Evolutionary conservation across 2,329 filamentous ascomycete species (phyloP), one percentile per base, ranked within the genome.

Genomic region (Calonectria pseudoturangicola): DNA sequence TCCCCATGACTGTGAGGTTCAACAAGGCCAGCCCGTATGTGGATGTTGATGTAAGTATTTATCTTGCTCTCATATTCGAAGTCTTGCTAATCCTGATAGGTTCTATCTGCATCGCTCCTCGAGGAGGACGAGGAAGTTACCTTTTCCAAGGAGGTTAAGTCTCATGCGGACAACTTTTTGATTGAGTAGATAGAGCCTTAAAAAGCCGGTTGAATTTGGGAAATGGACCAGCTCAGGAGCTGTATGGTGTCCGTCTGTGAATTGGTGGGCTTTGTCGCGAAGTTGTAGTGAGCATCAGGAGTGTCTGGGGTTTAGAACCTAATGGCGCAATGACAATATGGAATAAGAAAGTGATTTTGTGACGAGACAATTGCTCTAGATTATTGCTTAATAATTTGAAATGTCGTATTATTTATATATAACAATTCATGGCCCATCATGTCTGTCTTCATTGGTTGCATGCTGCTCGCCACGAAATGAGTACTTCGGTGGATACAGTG

Each of bases 1-100:
- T 99, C 92, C 97, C 97, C 1, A 98, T 99, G 96, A 93, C 91
- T 67, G 92, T 98, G 73, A 91, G 92, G 68, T 99, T 99, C 86
- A 93, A 91, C 75, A 98, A 98, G 89, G 90, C 92, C 50, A 91
- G 90, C 71, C 96, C 97, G 33, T 98, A 95, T 84, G 90, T 98
- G 64, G 95, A 98, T 80, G 94, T 99, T 75, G 95, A 98, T 86
- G 96, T 98, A 88, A 93, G 93, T 90, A 74, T 9, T 28, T 27
- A 7, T 30, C 25, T 16, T 18, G 4, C 4, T 7, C 18, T 9
- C 18, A 15, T 15, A 9, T 21, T 28, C 25, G 27, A 41, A 9
- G 25, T 10, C 18, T 8, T 25, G 13, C 68, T 76, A 62, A 73
- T 79, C 73, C 67, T 70, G 18, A 12, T 36, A 81, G 94, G 93